Base-by-base conservation (phyloP, 1,139 yeast genomes). In the Hemisphaericaspora xylanilytica region DNA sequence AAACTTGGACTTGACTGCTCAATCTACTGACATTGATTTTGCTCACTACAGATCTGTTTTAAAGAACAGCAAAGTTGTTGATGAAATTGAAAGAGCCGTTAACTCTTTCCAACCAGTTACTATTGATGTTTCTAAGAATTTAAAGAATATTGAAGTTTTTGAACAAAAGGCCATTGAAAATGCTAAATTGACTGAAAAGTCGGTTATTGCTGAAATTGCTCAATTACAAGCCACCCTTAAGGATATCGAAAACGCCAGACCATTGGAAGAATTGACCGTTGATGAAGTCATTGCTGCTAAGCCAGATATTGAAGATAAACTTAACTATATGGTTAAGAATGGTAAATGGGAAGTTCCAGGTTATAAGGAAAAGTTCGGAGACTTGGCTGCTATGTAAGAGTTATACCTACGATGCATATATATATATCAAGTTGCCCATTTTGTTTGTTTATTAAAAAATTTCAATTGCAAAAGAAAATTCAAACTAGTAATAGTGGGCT, bases 281-380 rank as follows among this genome's bases (percentile, higher is more conserved):
- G 96, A 89, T 48, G 98, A 92, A 56, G 86, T 92, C 53, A 85
- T 85, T 59, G 80, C 81, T 75, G 97, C 97, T 49, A 86, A 92
- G 73, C 97, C 98, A 56, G 97, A 92, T 68, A 85, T 92, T 66
- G 96, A 90, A 61, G 92, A 87, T 58, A 92, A 92, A 84, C 96
- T 90, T 55, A 79, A 76, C 60, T 88, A 88, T 72, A 85, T 92
- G 94, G 90, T 92, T 59, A 82, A 85, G 80, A 85, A 89, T 78
- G 96, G 96, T 70, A 86, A 87, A 75, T 90, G 96, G 95, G 89
- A 87, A 61, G 95, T 90, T 55, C 97, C 98, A 57, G 96, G 96
- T 57, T 92, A 92, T 82, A 85, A 85, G 73, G 97, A 90, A 70
- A 90, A 88, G 80, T 90, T 89, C 68, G 97, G 97, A 67, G 88